Base-by-base conservation (phyloP, 208 protist genomes). In the Trypanosoma platydactyli region DNA sequence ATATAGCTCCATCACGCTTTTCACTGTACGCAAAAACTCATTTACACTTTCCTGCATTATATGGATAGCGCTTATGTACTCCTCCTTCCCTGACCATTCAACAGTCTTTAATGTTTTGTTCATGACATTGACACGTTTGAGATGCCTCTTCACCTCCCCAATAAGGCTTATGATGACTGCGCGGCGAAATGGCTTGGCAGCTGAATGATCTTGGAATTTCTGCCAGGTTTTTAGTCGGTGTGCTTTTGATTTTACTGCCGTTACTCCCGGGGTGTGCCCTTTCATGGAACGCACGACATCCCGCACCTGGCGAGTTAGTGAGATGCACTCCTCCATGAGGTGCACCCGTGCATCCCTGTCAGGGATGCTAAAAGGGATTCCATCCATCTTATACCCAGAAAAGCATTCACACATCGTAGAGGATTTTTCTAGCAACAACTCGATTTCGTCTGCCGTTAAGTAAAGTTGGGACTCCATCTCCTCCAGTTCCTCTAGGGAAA, bases 231-330 rank as follows among this genome's bases (percentile, higher is more conserved):
- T 72, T 58, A 71, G 68, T 57, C 88, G 84, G 66, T 94, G 90
- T 42, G 75, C 77, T 55, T 93, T 93, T 0, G 86, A 90, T 53
- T 91, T 92, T 9, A 94, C 87, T 4, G 83, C 84, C 22, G 85
- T 89, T 12, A 89, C 64, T 38, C 78, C 86, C 6, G 67, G 44
- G 12, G 68, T 64, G 51, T 80, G 80, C 38, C 78, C 88, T 61
- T 93, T 92, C 90, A 96, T 96, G 11, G 88, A 94, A 50, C 81
- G 79, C 30, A 94, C 44, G 20, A 96, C 78, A 65, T 96, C 90
- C 22, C 86, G 73, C 25, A 89, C 62, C 73, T 96, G 90, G 4
- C 87, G 85, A 46, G 73, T 88, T 12, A 92, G 72, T 20, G 85
- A 94, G 56, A 92, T 61, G 73, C 84, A 93, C 59, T 94, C 79